phyloP scores from a whole-genome alignment of 2,329 filamentous ascomycete genomes.

The Ambrosiella xylebori region DNA sequence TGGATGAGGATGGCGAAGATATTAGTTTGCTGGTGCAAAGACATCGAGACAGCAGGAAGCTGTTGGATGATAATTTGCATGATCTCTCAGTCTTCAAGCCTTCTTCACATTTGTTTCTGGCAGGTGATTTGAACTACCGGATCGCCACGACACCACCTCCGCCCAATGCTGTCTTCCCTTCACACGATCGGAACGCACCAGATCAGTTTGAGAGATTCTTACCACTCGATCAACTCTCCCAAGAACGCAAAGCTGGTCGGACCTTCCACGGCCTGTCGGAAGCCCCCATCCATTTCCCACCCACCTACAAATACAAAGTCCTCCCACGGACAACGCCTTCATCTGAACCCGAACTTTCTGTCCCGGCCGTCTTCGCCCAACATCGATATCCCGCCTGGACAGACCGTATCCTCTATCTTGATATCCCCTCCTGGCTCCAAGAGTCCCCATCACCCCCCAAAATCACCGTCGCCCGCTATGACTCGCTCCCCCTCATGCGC shows the following conservation, averaged over 20 bases:
- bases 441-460: slow-evolving; percentile 18
- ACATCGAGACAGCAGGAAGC: slow-evolving; percentile 20
- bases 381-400: slow-evolving; percentile 90
- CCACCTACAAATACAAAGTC: slow-evolving; percentile 77
- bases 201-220: slow-evolving; percentile 53
- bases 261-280: slow-evolving; percentile 69
- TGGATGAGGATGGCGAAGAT: slow-evolving; percentile 12
- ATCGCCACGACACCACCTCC: slow-evolving; percentile 51
- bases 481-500: slow-evolving; percentile 58
- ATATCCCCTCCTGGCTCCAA: slow-evolving; percentile 35
- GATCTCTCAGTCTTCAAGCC: slow-evolving; percentile 56
- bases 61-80: slow-evolving; percentile 27
- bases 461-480: slow-evolving; percentile 47
- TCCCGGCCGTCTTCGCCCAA: slow-evolving; percentile 54
- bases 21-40: slow-evolving; percentile 20
- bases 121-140: slow-evolving; percentile 90
- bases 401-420: slow-evolving; percentile 70
- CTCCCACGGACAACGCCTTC: slow-evolving; percentile 20
- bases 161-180: slow-evolving; percentile 45
- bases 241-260: slow-evolving; percentile 49
- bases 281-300: slow-evolving; percentile 59
- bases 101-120: slow-evolving; percentile 63
- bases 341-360: slow-evolving; percentile 19
- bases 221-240: slow-evolving; percentile 58
- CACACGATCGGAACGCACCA: slow-evolving; percentile 33